A percentile compares a stretch with the other conserved stretches of the same genome.
Conservation (phyloP, 2,329 filamentous ascomycete genomes). For the Bertia moriformis region DNA sequence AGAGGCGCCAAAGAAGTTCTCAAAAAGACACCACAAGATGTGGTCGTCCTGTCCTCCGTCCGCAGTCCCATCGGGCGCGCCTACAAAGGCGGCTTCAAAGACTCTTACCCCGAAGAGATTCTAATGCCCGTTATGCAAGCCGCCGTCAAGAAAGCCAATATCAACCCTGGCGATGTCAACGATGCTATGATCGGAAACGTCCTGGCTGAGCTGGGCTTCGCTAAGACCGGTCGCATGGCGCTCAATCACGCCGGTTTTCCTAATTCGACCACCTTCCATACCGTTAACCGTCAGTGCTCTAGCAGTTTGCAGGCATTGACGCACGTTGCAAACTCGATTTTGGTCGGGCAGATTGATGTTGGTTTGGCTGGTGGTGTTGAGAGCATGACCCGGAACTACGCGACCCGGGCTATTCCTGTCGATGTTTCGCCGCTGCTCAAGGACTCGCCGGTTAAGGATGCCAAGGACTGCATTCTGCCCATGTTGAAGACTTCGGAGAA, state of each 20-base stretch:
- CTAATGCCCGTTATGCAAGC: slow-evolving; percentile 32
- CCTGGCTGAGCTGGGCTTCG: slow-evolving; percentile 50
- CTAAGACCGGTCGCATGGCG: slow-evolving; percentile 55
- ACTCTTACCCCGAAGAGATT: slow-evolving; percentile 54
- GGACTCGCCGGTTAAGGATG: slow-evolving; percentile 36
- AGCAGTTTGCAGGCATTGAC: slow-evolving; percentile 50
- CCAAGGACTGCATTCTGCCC: slow-evolving; percentile 52
- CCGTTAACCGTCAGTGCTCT: slow-evolving; percentile 52
- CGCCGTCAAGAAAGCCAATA: slow-evolving; percentile 43
- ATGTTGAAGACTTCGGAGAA: slow-evolving; percentile 59
- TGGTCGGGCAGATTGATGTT: slow-evolving; percentile 41
- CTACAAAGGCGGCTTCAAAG: slow-evolving; percentile 51
- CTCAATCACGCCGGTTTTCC: slow-evolving; percentile 48
- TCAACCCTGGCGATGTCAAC: slow-evolving; percentile 43
- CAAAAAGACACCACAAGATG: slow-evolving; percentile 44
- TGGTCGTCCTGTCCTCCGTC: slow-evolving; percentile 52
- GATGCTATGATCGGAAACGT: slow-evolving; percentile 53
- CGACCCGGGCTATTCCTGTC: slow-evolving; percentile 44
- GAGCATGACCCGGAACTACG: slow-evolving; percentile 57
- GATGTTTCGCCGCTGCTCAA: slow-evolving; percentile 44
- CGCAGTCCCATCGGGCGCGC: slow-evolving; percentile 52
- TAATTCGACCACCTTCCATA: slow-evolving; percentile 44
- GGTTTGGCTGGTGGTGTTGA: slow-evolving; percentile 56
- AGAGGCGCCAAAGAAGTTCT: slow-evolving; percentile 50
- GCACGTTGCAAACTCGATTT: slow-evolving; percentile 43